These are phyloP conservation scores for Lotmaria passim DNA, from an alignment of 208 protist species.

Conservation along the genomic window DNA sequence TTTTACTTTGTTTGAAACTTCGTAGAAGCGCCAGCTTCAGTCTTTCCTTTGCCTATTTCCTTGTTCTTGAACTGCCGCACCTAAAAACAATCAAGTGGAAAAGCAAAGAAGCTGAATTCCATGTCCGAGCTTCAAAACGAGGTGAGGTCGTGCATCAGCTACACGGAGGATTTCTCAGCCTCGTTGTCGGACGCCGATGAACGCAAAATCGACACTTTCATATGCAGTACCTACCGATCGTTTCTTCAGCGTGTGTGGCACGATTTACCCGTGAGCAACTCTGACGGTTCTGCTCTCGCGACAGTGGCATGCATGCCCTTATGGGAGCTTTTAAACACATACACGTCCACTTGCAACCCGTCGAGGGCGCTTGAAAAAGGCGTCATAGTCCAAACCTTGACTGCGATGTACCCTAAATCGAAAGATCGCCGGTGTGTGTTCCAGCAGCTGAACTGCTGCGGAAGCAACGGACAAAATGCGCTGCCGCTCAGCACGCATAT, in stretches of 20 bases:
- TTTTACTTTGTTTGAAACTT: no score
- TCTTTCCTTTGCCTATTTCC: no score
- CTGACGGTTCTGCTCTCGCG: conserved; percentile 62
- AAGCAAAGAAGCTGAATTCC: no score
- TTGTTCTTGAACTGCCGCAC: no score
- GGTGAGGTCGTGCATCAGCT: conserved; percentile 29
- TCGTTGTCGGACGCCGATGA: background rate
- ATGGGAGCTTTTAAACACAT: conserved; percentile 80
- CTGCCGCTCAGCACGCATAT: conserved; percentile 32
- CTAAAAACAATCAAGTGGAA: no score
- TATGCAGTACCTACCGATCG: conserved; percentile 14
- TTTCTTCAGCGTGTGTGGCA: conserved; percentile 38
- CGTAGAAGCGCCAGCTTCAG: no score
- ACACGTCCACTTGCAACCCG: conserved; percentile 39
- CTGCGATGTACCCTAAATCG: conserved; percentile 74
- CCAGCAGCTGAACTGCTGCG: conserved; percentile 56
- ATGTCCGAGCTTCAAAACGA: conserved; percentile 40
- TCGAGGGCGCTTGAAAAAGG: conserved; percentile 31
- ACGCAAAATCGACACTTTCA: background rate
- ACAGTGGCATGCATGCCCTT: conserved; percentile 81
- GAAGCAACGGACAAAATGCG: conserved; percentile 17
- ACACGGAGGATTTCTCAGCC: conserved; percentile 21
- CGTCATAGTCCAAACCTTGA: conserved; percentile 57
- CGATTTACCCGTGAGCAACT: conserved; percentile 42
- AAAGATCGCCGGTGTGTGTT: conserved; percentile 77